Base-by-base conservation (phyloP, 305 asterid species). In the Lippia alba region DNA sequence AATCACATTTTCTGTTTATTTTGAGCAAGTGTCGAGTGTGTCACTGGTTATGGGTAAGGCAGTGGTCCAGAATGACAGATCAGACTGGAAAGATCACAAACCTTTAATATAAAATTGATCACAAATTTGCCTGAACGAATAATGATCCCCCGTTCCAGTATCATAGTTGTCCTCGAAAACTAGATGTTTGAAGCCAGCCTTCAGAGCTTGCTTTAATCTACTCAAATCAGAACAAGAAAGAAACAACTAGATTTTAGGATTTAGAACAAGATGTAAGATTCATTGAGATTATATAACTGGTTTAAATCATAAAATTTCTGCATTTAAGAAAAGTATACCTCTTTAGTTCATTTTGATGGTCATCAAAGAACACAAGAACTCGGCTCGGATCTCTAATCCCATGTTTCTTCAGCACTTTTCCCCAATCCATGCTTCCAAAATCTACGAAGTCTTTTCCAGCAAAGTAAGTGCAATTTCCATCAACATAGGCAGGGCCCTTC, bases 101-200 rank as follows among this genome's bases (percentile, higher is more conserved):
- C 97, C 96, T 86, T 86, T 78, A 48, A 91, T 85, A 55, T 93
- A 87, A 74, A 81, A 83, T 74, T 93, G 97, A 79, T 91, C 96
- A 59, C 98, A 93, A 72, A 93, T 93, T 75, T 93, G 98, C 81
- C 97, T 85, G 73, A 93, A 83, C 79, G 98, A 91, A 74, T 93
- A 93, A 84, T 93, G 98, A 67, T 93, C 98, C 20, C 98, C 98
- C 10, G 97, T 91, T 73, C 98, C 96, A 59, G 97, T 93, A 77
- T 93, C 98, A 77, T 93, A 93, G 76, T 93, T 93, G 80, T 93
- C 98, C 88, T 93, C 97, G 48, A 93, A 93, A 70, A 91, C 85
- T 32, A 93, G 94, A 85, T 93, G 94, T 75, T 80, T 89, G 82
- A 93, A 93, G 67, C 98, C 98, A 74, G 91, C 97, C 83, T 91